Evolutionary conservation across 2,329 filamentous ascomycete species (phyloP).

Genomic region (Simplicillium aogashimaense): DNA sequence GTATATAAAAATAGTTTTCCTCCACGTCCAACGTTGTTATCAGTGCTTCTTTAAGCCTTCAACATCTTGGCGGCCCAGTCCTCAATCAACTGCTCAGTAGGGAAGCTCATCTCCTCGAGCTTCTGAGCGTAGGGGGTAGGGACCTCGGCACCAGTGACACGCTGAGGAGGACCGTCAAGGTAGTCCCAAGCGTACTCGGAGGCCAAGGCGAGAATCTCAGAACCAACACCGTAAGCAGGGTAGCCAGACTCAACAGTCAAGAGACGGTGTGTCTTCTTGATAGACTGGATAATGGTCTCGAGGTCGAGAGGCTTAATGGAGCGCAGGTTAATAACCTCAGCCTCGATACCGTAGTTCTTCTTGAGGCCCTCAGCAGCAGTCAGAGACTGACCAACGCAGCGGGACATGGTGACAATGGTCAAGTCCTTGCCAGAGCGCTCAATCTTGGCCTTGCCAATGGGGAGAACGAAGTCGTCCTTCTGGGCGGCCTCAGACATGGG

Average conservation of each 20-base stretch:
- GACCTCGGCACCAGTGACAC: conserved; percentile 93
- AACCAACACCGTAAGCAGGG: conserved; percentile 85
- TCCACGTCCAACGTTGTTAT: no score
- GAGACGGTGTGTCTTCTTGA: conserved; percentile 96
- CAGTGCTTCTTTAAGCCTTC: no score
- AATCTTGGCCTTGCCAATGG: conserved; percentile 98
- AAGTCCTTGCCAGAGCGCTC: conserved; percentile 93
- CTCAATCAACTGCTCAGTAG: conserved; percentile 78
- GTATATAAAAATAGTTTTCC: no score
- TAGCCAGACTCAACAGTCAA: conserved; percentile 92
- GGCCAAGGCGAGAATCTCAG: conserved; percentile 86
- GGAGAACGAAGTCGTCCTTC: conserved; percentile 91
- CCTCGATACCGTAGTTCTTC: conserved; percentile 92
- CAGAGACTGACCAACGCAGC: conserved; percentile 88
- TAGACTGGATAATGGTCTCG: conserved; percentile 87
- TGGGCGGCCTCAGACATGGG: conserved; percentile 96
- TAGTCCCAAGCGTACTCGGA: conserved; percentile 99
- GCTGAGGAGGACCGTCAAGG: conserved; percentile 84
- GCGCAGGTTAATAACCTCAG: conserved; percentile 95
- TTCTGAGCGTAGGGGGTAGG: conserved; percentile 91
- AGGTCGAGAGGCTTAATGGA: conserved; percentile 95
- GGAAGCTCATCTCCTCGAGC: conserved; percentile 93
- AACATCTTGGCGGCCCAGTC: conserved; percentile 84
- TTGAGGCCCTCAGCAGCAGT: conserved; percentile 84
- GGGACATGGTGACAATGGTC: conserved; percentile 89